These are phyloP conservation scores for Didymellaceae sp. DNA, from an alignment of 2,329 filamentous ascomycete genomes.

Conservation along the genomic window DNA sequence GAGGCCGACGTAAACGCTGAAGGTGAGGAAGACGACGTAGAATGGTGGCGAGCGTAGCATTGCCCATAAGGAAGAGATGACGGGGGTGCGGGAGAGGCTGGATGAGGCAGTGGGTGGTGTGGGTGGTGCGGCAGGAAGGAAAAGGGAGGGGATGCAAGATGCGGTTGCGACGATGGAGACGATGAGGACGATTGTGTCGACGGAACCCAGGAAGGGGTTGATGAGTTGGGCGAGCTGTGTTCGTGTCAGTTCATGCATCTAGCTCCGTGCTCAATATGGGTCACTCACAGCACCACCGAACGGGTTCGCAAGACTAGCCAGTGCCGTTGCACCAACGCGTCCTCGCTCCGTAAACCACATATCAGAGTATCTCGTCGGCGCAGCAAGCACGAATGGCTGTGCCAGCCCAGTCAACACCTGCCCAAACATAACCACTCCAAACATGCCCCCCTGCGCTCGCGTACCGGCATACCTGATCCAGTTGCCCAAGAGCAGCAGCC, in stretches of 20 bases:
- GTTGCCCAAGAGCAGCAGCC: constrained; percentile 80
- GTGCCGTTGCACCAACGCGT: constrained; percentile 83
- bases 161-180: constrained; percentile 80
- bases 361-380: constrained; percentile 89
- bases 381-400: constrained; percentile 89
- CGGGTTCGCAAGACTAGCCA: constrained; percentile 86
- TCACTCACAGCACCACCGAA: constrained; percentile 76
- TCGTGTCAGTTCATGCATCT: constrained; percentile 9
- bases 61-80: constrained; percentile 58
- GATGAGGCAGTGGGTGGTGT: constrained; percentile 76
- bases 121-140: constrained; percentile 78
- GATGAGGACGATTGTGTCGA: constrained; percentile 85
- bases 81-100: constrained; percentile 60
- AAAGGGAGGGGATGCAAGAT: constrained; percentile 76
- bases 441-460: constrained; percentile 65
- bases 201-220: constrained; percentile 75
- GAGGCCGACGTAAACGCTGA: constrained; percentile 82
- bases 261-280: neutral
- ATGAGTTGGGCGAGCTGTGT: constrained; percentile 74
- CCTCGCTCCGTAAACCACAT: constrained; percentile 90
- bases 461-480: constrained; percentile 87
- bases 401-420: constrained; percentile 88
- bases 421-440: constrained; percentile 83
- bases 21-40: constrained; percentile 82
- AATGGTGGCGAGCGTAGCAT: constrained; percentile 69